Evolutionary conservation across 148 eudicot species (phyloP).

Genomic region (Dysphania ambrosioides): DNA sequence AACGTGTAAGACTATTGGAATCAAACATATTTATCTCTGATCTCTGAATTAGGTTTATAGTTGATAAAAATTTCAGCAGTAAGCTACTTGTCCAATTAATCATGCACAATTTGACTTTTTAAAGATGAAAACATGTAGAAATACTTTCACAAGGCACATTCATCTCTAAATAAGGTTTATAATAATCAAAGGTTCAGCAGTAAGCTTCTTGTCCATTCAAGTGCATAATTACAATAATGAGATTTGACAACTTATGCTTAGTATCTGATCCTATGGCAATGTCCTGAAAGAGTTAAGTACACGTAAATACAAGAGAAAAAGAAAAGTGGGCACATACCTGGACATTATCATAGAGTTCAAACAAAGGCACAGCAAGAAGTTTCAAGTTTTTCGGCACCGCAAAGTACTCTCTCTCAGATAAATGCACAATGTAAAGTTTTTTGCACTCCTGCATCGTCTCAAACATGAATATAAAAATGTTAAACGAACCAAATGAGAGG

Average conservation of each 20-base stretch:
- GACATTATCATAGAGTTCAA: conserved; percentile 63
- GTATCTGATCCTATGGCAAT: too few relatives aligned
- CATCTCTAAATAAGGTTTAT: background rate
- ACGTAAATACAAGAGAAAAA: too few relatives aligned
- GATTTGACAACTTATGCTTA: too few relatives aligned
- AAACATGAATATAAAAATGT: background rate
- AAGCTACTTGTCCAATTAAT: background rate
- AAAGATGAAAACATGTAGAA: background rate
- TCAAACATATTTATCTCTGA: too few relatives aligned
- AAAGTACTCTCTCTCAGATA: conserved; percentile 62
- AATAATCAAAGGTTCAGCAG: too few relatives aligned
- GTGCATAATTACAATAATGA: background rate
- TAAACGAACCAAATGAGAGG: background rate
- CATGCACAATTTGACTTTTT: background rate
- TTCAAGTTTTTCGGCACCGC: conserved; percentile 73
- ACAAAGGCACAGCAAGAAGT: conserved; percentile 75
- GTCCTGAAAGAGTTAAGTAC: too few relatives aligned
- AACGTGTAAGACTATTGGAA: too few relatives aligned
- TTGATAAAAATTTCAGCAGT: background rate
- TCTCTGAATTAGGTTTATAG: too few relatives aligned
- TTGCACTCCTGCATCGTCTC: conserved; percentile 63
- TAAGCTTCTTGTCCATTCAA: too few relatives aligned
- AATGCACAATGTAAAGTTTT: conserved; percentile 61
- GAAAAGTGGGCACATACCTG: conserved; percentile 37
- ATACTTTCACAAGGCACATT: background rate